Conservation (phyloP, 129 eudicot genomes). For the Pseudognaphalium luteoalbum region DNA sequence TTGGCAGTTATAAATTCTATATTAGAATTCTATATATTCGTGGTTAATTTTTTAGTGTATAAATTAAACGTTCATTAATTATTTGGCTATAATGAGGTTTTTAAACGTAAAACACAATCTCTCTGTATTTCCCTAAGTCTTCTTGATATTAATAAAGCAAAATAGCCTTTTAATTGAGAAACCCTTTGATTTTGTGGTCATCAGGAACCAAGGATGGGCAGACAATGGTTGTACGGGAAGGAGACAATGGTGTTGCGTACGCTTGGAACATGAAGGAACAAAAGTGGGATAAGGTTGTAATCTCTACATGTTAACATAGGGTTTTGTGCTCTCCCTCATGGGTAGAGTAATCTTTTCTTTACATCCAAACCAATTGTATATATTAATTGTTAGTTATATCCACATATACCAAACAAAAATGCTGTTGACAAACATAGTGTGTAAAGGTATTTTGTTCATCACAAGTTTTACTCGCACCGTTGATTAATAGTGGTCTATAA, state of each 20-base stretch:
- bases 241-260: conserved; percentile 98
- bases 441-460: conserved; percentile 1
- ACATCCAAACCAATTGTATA: not conserved
- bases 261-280: conserved; percentile 81
- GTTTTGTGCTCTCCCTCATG: not conserved
- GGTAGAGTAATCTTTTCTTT: conserved; percentile 9
- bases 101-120: not conserved
- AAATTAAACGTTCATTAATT: not conserved
- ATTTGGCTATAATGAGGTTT: not conserved
- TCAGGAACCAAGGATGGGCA: conserved; percentile 95
- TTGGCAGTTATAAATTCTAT: not conserved
- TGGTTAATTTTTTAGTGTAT: not conserved
- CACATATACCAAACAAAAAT: conserved; percentile 5
- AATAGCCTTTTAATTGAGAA: conserved; percentile 7
- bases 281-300: conserved; percentile 87
- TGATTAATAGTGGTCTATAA: conserved; percentile 10
- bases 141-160: not conserved
- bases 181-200: conserved; percentile 30
- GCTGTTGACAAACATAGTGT: conserved; percentile 14
- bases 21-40: not conserved
- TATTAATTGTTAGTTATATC: not conserved
- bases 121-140: not conserved
- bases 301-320: not conserved
- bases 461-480: conserved; percentile 9
- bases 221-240: conserved; percentile 91